Conservation (phyloP, 73 alveolate genomes). For the Paramecium bursaria region DNA sequence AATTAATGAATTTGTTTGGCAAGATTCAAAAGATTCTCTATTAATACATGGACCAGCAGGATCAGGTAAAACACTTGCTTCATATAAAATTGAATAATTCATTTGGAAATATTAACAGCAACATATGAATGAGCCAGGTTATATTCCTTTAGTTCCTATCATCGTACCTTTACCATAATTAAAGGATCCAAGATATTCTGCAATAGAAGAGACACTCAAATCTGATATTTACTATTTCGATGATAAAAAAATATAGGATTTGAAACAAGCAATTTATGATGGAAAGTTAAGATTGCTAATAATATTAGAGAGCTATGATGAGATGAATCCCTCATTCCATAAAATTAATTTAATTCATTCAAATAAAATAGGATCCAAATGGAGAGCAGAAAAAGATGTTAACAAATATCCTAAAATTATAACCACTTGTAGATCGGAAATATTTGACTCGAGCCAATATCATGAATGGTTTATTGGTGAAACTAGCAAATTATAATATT, state of each 20-base stretch:
- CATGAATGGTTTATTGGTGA: conserved; percentile 3
- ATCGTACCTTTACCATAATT: conserved; percentile 2
- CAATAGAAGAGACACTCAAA: conserved; percentile 29
- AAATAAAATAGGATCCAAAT: neutral
- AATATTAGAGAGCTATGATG: conserved; percentile 35
- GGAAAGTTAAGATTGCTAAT: conserved; percentile 19
- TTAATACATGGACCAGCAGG: conserved; percentile 46
- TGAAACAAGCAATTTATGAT: neutral
- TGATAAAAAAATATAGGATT: conserved; percentile 10
- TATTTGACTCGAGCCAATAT: neutral
- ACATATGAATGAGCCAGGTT: neutral
- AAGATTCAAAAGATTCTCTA: conserved; percentile 6
- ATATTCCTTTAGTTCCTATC: neutral
- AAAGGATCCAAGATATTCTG: conserved; percentile 8
- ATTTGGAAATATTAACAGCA: neutral
- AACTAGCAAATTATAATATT: neutral
- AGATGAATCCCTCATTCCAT: neutral
- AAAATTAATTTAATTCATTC: conserved; percentile 9
- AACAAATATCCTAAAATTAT: conserved; percentile 33
- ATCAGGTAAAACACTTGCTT: conserved; percentile 39
- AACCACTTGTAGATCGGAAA: conserved; percentile 23
- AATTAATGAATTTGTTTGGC: conserved; percentile 37
- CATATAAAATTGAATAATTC: conserved; percentile 19
- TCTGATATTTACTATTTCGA: conserved; percentile 25
- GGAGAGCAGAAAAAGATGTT: conserved; percentile 8